Percentiles rank a stretch among this genome's conserved stretches.
These are phyloP conservation scores for Chalciporus pseudorubinellus DNA, from an alignment of 768 basidiomycete species.

Conservation along the genomic window DNA sequence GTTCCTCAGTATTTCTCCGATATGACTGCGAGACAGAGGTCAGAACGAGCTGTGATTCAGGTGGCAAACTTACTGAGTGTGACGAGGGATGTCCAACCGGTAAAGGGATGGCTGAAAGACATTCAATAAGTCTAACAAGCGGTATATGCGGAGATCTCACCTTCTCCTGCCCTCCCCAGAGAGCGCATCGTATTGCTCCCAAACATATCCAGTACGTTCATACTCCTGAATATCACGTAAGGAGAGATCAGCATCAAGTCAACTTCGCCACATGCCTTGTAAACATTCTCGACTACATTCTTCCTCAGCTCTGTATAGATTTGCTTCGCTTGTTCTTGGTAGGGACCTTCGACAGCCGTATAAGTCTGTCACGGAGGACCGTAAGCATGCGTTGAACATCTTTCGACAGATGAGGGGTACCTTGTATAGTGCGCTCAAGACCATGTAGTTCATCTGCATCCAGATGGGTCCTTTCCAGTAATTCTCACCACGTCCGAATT, in stretches of 20 bases:
- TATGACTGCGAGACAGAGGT: constrained; percentile 43
- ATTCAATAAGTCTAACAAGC: constrained; percentile 5
- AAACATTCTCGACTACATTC: constrained; percentile 85
- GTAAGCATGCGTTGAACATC: background rate
- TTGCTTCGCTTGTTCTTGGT: constrained; percentile 66
- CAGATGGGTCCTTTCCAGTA: constrained; percentile 98
- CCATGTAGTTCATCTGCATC: constrained; percentile 97
- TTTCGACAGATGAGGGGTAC: constrained; percentile 34
- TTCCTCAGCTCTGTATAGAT: constrained; percentile 79
- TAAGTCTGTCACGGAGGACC: constrained; percentile 57
- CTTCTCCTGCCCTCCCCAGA: constrained; percentile 86
- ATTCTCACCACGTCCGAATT: constrained; percentile 90
- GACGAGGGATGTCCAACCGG: constrained; percentile 92
- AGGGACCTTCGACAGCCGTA: constrained; percentile 73
- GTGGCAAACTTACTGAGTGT: constrained; percentile 68
- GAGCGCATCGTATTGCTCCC: constrained; percentile 92
- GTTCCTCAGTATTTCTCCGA: constrained; percentile 60
- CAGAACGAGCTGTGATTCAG: constrained; percentile 1
- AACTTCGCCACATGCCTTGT: constrained; percentile 44
- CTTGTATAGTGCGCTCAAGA: constrained; percentile 74
- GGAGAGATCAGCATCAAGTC: background rate
- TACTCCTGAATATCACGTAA: constrained; percentile 61
- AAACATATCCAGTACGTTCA: constrained; percentile 88
- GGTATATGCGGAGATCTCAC: constrained; percentile 39
- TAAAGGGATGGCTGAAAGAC: constrained; percentile 81